A percentile compares a stretch with the other conserved stretches of the same genome.
These are phyloP conservation scores for Candida sphagnicola DNA, from an alignment of 805 yeast species.

Conservation along the genomic window DNA sequence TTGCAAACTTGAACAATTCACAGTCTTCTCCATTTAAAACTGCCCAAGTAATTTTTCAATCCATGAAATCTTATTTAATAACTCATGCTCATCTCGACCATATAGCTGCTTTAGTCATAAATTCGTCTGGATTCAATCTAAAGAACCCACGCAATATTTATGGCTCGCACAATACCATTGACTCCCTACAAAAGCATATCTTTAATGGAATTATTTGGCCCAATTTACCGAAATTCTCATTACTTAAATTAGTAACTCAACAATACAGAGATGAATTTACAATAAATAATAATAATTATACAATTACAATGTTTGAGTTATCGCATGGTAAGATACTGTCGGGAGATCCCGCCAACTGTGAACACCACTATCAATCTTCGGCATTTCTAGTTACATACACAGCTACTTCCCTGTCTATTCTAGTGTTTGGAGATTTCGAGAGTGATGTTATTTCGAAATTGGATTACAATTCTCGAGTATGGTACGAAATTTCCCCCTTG, in stretches of 20 bases:
- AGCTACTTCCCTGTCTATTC: conserved; percentile 30
- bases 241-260: conserved; percentile 18
- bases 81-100: conserved; percentile 90
- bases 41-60: conserved; percentile 17
- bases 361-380: conserved; percentile 41
- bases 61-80: conserved; percentile 46
- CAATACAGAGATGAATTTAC: conserved; percentile 10
- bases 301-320: conserved; percentile 27
- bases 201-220: conserved; percentile 88
- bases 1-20: conserved; percentile 11
- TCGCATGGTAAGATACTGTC: conserved; percentile 25
- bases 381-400: conserved; percentile 53
- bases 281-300: conserved; percentile 17
- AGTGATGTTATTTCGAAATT: conserved; percentile 49
- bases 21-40: conserved; percentile 21
- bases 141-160: conserved; percentile 39
- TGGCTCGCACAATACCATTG: conserved; percentile 52
- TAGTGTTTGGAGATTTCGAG: conserved; percentile 85
- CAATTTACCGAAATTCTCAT: conserved; percentile 39
- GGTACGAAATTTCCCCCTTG: conserved; percentile 52
- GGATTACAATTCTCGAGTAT: conserved; percentile 40
- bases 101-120: conserved; percentile 61
- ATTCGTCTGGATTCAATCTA: conserved; percentile 54
- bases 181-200: conserved; percentile 48
- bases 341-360: conserved; percentile 2